These are phyloP conservation scores for Euphorbia celastroides DNA, from an alignment of 441 rosid species.

Conservation along the genomic window DNA sequence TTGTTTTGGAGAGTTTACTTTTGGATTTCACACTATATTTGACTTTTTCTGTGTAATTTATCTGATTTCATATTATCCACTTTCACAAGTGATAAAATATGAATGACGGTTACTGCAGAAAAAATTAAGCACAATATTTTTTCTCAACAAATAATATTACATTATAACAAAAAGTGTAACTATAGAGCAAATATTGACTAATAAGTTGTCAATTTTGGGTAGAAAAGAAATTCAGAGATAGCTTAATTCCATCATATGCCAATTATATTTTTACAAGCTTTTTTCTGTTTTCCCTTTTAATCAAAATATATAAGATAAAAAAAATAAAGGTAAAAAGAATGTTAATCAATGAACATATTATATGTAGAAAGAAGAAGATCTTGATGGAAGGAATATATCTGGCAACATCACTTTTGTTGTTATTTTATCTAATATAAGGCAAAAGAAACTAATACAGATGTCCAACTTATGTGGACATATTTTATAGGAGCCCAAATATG, in stretches of 20 bases:
- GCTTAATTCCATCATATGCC: slow-evolving; percentile 13
- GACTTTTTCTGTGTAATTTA: slow-evolving; percentile 5
- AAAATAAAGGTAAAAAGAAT: not conserved
- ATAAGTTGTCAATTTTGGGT: not conserved
- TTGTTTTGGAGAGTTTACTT: not conserved
- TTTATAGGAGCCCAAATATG: slow-evolving; percentile 25
- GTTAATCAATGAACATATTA: not conserved
- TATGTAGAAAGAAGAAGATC: slow-evolving; percentile 3
- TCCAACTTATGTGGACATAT: slow-evolving; percentile 25
- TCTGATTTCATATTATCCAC: no score
- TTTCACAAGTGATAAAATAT: no score
- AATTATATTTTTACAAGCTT: slow-evolving; percentile 8
- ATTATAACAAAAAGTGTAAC: not conserved
- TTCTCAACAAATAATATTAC: no score
- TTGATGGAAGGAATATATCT: slow-evolving; percentile 30
- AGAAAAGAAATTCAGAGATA: not conserved
- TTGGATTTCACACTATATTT: slow-evolving; percentile 1
- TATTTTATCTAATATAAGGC: slow-evolving; percentile 8
- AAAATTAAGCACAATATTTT: no score
- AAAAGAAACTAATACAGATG: slow-evolving; percentile 31
- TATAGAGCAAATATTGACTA: not conserved
- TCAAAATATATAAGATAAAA: not conserved
- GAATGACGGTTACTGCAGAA: no score
- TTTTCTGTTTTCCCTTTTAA: slow-evolving; percentile 8
- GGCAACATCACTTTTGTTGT: slow-evolving; percentile 26